These are phyloP conservation scores for Penstemon davidsonii DNA, from an alignment of 257 asterid genomes.

Conservation along the genomic window DNA sequence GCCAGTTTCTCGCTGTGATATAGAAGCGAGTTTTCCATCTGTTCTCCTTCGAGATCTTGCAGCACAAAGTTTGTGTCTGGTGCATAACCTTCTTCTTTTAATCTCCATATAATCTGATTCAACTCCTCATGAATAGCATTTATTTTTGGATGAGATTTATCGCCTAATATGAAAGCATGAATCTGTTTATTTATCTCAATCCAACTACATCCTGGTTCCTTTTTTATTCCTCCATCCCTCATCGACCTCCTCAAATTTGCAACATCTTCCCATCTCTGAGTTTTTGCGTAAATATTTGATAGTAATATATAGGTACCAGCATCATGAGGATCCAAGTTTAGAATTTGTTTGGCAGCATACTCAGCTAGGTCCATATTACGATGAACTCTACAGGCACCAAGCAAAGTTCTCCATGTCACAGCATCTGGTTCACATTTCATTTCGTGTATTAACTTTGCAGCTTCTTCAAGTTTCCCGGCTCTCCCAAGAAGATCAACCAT, in stretches of 20 bases:
- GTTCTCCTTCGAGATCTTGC: constrained; percentile 91
- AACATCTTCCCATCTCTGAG: constrained; percentile 76
- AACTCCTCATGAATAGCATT: constrained; percentile 51
- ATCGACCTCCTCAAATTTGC: constrained; percentile 56
- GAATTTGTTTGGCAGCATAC: constrained; percentile 71
- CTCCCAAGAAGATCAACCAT: constrained; percentile 93
- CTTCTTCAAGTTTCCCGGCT: constrained; percentile 82
- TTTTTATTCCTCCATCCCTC: constrained; percentile 68
- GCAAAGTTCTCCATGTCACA: constrained; percentile 85
- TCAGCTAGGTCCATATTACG: constrained; percentile 75
- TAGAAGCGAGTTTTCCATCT: constrained; percentile 76
- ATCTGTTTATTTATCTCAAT: constrained; percentile 66
- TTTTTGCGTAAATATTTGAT: constrained; percentile 78
- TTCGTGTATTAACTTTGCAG: constrained; percentile 55
- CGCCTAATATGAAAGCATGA: constrained; percentile 79
- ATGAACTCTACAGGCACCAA: constrained; percentile 85
- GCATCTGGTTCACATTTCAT: constrained; percentile 82
- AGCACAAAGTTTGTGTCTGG: constrained; percentile 82
- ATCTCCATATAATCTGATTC: constrained; percentile 49
- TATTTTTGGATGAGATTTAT: constrained; percentile 63
- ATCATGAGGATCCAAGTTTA: constrained; percentile 72
- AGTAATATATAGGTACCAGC: constrained; percentile 71
- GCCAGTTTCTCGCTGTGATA: constrained; percentile 94
- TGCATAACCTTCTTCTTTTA: constrained; percentile 69
- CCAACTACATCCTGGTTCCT: constrained; percentile 99